Base-by-base conservation (phyloP, 1,139 yeast genomes). In the Geotrichum europaeum region DNA sequence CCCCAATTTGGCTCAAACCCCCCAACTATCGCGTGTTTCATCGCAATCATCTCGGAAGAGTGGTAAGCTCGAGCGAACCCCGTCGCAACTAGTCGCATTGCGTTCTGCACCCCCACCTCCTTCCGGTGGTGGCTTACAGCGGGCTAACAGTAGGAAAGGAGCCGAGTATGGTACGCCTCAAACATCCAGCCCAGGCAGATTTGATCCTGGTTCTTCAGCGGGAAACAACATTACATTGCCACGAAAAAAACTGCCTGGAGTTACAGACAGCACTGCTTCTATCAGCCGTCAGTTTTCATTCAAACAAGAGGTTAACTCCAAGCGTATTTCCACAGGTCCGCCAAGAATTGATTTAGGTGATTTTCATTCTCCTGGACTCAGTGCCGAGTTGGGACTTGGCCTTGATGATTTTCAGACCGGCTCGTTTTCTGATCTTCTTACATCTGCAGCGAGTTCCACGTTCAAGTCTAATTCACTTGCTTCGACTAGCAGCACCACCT, bases 71-170 rank as follows among this genome's bases (percentile, higher is more conserved):
- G 59, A 57, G 18, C 49, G 59, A 30, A 59, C 61, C 2, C 58
- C 56, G 1, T 59, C 61, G 36, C 67, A 64, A 60, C 71, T 87
- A 28, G 82, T 86, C 13, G 92, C 95, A 0, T 80, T 79, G 62
- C 75, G 95, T 66, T 84, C 80, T 4, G 92, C 95, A 0, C 95
- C 95, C 2, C 94, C 92, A 0, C 87, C 89, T 2, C 87, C 89
- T 2, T 63, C 65, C 9, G 34, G 57, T 51, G 50, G 57, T 15
- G 30, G 56, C 4, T 34, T 59, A 15, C 59, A 53, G 30, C 43
- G 61, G 25, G 54, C 57, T 10, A 51, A 55, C n/a, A 59, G 61
- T 47, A 59, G 40, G 30, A 59, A 40, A 30, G 53, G 51, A 20
- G 22, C 20, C 28, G 49, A 45, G 15, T 34, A 32, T 28, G 54